These are phyloP conservation scores for Ophiocordyceps camponoti-rufipedis DNA, from an alignment of 2,329 filamentous ascomycete species.

Conservation along the genomic window DNA sequence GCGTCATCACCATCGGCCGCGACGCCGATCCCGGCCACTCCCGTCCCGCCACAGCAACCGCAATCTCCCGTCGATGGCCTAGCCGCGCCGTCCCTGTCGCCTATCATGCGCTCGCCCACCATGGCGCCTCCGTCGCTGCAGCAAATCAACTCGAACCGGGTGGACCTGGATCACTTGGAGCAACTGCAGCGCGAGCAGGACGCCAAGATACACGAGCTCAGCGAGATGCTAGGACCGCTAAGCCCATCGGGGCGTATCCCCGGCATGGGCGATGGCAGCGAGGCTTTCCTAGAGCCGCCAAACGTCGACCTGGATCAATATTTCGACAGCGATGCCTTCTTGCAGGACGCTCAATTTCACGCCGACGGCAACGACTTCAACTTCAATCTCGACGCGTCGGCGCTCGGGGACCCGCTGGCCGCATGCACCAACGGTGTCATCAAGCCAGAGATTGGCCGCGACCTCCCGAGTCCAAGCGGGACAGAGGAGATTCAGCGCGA, in stretches of 20 bases:
- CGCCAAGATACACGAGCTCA: slow-evolving; percentile 56
- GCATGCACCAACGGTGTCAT: background rate
- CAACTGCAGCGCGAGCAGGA: slow-evolving; percentile 66
- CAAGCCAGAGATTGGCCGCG: slow-evolving; percentile 6
- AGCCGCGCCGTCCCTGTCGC: slow-evolving; percentile 24
- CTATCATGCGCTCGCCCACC: slow-evolving; percentile 25
- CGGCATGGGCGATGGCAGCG: slow-evolving; percentile 32
- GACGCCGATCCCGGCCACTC: slow-evolving; percentile 7
- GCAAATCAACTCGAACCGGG: slow-evolving; percentile 48
- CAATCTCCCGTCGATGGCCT: slow-evolving; percentile 8
- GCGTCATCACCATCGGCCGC: slow-evolving; percentile 9
- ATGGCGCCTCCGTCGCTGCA: slow-evolving; percentile 33
- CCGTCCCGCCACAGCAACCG: slow-evolving; percentile 3
- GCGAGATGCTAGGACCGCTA: slow-evolving; percentile 56
- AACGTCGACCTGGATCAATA: slow-evolving; percentile 33
- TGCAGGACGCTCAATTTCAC: slow-evolving; percentile 19
- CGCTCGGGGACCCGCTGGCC: slow-evolving; percentile 4
- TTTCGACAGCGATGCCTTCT: slow-evolving; percentile 23
- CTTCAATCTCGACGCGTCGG: slow-evolving; percentile 26
- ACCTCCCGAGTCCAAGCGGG: slow-evolving; percentile 25
- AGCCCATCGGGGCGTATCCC: slow-evolving; percentile 67
- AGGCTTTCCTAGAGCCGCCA: slow-evolving; percentile 16
- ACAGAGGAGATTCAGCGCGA: slow-evolving; percentile 32
- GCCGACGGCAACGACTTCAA: slow-evolving; percentile 30
- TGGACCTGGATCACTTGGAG: slow-evolving; percentile 63